A percentile compares a stretch with the other conserved stretches of the same genome.
Conservation (phyloP, 805 yeast species). For the Ascoidea rubescens region DNA sequence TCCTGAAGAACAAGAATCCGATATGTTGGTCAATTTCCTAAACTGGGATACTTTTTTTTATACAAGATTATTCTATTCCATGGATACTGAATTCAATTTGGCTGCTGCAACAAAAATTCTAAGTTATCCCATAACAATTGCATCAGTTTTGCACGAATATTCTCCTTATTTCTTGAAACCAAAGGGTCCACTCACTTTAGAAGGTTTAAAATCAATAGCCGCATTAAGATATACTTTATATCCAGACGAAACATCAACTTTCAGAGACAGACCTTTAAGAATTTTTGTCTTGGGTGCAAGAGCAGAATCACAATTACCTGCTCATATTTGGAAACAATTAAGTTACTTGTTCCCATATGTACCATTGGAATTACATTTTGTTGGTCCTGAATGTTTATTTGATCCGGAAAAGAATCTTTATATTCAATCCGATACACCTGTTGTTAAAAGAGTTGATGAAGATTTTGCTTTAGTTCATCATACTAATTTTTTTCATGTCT, state of each 20-base stretch:
- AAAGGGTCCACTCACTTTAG: conserved; percentile 77
- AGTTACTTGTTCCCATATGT: conserved; percentile 74
- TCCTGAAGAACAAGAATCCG: conserved; percentile 68
- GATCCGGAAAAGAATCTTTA: conserved; percentile 59
- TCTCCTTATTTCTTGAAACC: conserved; percentile 77
- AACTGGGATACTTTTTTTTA: conserved; percentile 91
- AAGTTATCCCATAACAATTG: conserved; percentile 86
- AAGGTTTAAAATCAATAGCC: conserved; percentile 87
- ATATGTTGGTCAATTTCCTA: conserved; percentile 59
- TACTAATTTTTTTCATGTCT: conserved; percentile 82
- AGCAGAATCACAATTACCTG: conserved; percentile 87
- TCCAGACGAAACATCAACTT: conserved; percentile 47
- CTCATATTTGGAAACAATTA: conserved; percentile 91
- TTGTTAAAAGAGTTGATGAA: conserved; percentile 60
- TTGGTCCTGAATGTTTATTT: conserved; percentile 85
- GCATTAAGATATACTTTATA: conserved; percentile 85
- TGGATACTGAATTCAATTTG: conserved; percentile 93
- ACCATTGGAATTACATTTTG: conserved; percentile 75
- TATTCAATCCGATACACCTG: conserved; percentile 44
- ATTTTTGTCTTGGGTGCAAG: conserved; percentile 84
- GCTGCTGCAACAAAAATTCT: conserved; percentile 93
- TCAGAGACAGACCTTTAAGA: conserved; percentile 81
- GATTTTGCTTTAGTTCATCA: conserved; percentile 66
- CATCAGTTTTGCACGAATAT: conserved; percentile 65
- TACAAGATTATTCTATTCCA: conserved; percentile 83